phyloP scores from a whole-genome alignment of 768 basidiomycete species.

The Xerocomus brunneocitrinus region DNA sequence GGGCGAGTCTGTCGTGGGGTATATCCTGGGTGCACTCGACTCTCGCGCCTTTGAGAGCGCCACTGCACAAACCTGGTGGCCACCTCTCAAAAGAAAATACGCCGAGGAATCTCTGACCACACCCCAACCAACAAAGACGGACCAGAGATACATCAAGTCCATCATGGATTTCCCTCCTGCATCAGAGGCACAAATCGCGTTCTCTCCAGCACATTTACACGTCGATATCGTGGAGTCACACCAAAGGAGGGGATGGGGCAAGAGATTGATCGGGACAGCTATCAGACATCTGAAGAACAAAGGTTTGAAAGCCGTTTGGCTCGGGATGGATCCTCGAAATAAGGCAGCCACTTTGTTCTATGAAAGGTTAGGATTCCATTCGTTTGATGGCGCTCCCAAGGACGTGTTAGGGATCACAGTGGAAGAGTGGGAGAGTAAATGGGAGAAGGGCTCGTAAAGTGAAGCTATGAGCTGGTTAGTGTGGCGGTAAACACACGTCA shows the following conservation, averaged over 20 bases:
- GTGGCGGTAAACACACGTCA: not conserved
- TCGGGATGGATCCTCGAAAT: conserved; percentile 67
- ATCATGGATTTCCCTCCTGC: conserved; percentile 38
- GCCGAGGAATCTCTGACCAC: conserved; percentile 20
- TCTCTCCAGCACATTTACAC: conserved; percentile 73
- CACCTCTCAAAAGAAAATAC: conserved; percentile 54
- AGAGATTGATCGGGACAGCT: conserved; percentile 51
- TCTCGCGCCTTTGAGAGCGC: conserved; percentile 60
- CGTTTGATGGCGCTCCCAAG: conserved; percentile 48
- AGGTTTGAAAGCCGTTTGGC: conserved; percentile 51
- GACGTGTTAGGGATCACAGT: conserved; percentile 55
- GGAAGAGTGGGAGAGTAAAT: conserved; percentile 29
- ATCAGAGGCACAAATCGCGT: conserved; percentile 51
- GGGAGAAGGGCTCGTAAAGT: not conserved
- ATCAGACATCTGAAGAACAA: conserved; percentile 50
- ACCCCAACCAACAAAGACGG: conserved; percentile 19
- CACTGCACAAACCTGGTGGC: conserved; percentile 61
- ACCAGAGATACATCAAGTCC: conserved; percentile 30
- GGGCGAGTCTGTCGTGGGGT: conserved; percentile 57
- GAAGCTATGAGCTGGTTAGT: not conserved
- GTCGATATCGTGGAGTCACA: conserved; percentile 65
- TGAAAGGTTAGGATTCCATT: conserved; percentile 53
- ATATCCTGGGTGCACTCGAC: conserved; percentile 63
- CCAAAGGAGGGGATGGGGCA: conserved; percentile 70
- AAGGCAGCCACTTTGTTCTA: conserved; percentile 59